Base-by-base conservation (phyloP, 495 filamentous ascomycete species). In the Delitschia confertaspora region DNA sequence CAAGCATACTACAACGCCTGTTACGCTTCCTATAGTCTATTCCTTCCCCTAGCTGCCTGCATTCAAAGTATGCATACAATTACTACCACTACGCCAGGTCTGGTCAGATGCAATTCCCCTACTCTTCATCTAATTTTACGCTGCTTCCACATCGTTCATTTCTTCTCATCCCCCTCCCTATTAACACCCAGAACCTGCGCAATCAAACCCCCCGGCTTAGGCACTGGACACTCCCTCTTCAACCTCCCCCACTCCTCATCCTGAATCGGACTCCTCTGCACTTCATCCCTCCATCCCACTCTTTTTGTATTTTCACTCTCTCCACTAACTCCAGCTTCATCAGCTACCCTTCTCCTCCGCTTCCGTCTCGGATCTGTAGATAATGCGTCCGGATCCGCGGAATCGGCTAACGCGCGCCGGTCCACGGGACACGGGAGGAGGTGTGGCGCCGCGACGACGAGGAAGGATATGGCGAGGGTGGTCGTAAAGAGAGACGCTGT, bases 401-500 rank as follows among this genome's bases (percentile, higher is more conserved):
- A 79, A 23, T 79, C 76, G 27, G 78, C 69, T 21, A 59, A 55
- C 26, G 61, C 38, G 46, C 82, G 73, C n/a, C 82, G 82, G 37
- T 59, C 56, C 8, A 85, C 82, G 3, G 91, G 91, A 63, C 91
- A 98, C 1, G 91, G 91, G 33, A 98, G 73, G n/a, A 93, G 57
- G 57, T 98, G 91, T 19, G 91, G 91, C 37, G 94, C 69, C 30
- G 75, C 84, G 47, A 98, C 91, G 44, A 95, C 85, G 51, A 94
- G 72, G 60, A 98, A 93, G 50, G 82, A 85, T 17, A 85, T 76
- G n/a, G 83, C 68, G 25, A 95, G 72, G n/a, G 88, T 95, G n/a
- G 81, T 83, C 33, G 86, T 85, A 69, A 98, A 98, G 20, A 98
- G 80, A 19, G 87, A 86, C 35, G 79, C 84, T 47, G 91, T 98